Percentiles rank a stretch among this genome's conserved stretches.
Conservation (phyloP, 2,329 filamentous ascomycete genomes). For the Sarocladium kiliense region DNA sequence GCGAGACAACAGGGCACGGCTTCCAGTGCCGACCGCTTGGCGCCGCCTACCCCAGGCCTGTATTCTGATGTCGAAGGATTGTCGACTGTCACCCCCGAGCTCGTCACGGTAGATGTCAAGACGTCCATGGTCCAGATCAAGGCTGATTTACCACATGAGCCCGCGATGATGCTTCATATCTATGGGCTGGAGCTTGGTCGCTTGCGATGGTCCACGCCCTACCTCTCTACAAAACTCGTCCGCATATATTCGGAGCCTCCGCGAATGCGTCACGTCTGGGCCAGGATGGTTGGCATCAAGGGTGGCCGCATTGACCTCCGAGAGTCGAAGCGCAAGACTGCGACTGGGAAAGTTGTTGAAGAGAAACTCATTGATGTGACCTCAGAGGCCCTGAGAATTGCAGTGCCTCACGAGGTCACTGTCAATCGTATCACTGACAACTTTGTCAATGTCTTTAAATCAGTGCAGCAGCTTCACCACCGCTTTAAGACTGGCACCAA, state of each 20-base stretch:
- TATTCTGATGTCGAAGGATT: slow-evolving; percentile 24
- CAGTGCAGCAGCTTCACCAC: slow-evolving; percentile 85
- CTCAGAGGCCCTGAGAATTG: slow-evolving; percentile 80
- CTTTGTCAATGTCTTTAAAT: slow-evolving; percentile 79
- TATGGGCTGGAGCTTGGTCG: slow-evolving; percentile 77
- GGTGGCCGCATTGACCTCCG: slow-evolving; percentile 74
- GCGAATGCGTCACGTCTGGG: slow-evolving; percentile 78
- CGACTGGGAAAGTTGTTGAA: slow-evolving; percentile 52
- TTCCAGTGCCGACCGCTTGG: slow-evolving; percentile 26
- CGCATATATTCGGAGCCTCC: slow-evolving; percentile 87
- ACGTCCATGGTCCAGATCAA: slow-evolving; percentile 81
- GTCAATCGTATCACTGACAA: slow-evolving; percentile 93
- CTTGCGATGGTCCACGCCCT: slow-evolving; percentile 84
- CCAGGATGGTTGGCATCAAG: slow-evolving; percentile 79
- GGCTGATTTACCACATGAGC: slow-evolving; percentile 80
- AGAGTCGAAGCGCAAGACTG: slow-evolving; percentile 65
- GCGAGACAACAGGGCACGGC: slow-evolving; percentile 25
- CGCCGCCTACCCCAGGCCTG: slow-evolving; percentile 28
- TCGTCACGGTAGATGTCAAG: slow-evolving; percentile 78
- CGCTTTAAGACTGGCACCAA: slow-evolving; percentile 83
- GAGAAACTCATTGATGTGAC: slow-evolving; percentile 81
- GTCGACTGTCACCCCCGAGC: slow-evolving; percentile 46
- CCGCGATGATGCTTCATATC: slow-evolving; percentile 85
- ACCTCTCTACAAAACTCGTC: slow-evolving; percentile 68
- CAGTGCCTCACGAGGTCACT: slow-evolving; percentile 85